These are phyloP conservation scores for Geopyxis carbonaria DNA, from an alignment of 495 filamentous ascomycete genomes.

Conservation along the genomic window DNA sequence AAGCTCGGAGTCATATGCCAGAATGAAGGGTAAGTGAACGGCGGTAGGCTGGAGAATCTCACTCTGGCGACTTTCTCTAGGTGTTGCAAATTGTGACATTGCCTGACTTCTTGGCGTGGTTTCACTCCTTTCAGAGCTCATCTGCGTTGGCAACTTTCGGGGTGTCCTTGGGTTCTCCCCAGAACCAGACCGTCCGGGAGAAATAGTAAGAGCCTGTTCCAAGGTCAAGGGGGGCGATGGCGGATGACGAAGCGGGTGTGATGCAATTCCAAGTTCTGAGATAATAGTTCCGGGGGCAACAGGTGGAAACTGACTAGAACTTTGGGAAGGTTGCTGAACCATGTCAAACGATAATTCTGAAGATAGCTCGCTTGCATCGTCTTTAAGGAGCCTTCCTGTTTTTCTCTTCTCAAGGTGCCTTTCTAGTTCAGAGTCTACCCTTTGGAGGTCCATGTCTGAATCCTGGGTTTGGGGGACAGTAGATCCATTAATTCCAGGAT, in stretches of 20 bases:
- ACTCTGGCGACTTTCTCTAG: slow-evolving; percentile 5
- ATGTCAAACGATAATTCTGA: slow-evolving; percentile 63
- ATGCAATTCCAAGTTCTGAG: slow-evolving; percentile 36
- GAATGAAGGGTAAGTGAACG: slow-evolving; percentile 76
- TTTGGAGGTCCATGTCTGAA: slow-evolving; percentile 7
- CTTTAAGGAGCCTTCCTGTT: slow-evolving; percentile 27
- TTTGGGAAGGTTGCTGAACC: slow-evolving; percentile 28
- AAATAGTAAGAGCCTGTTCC: slow-evolving; percentile 39
- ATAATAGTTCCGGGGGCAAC: slow-evolving; percentile 28
- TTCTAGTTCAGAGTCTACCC: slow-evolving; percentile 12
- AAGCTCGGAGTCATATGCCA: slow-evolving; percentile 75
- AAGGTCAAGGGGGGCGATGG: slow-evolving; percentile 67
- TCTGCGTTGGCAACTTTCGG: too few species aligned
- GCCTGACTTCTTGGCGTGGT: background rate
- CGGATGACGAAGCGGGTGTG: slow-evolving; percentile 52
- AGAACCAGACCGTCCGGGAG: slow-evolving; percentile 16
- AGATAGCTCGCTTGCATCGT: slow-evolving; percentile 57
- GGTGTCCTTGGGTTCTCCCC: background rate
- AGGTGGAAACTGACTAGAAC: slow-evolving; percentile 26
- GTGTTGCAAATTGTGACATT: background rate
- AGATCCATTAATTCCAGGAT: too few species aligned
- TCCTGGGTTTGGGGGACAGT: too few species aligned
- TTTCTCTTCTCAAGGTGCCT: slow-evolving; percentile 8
- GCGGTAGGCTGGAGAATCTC: slow-evolving; percentile 18
- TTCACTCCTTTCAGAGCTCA: background rate